Conservation (phyloP, 805 yeast species). For the Candida ponderosae region DNA sequence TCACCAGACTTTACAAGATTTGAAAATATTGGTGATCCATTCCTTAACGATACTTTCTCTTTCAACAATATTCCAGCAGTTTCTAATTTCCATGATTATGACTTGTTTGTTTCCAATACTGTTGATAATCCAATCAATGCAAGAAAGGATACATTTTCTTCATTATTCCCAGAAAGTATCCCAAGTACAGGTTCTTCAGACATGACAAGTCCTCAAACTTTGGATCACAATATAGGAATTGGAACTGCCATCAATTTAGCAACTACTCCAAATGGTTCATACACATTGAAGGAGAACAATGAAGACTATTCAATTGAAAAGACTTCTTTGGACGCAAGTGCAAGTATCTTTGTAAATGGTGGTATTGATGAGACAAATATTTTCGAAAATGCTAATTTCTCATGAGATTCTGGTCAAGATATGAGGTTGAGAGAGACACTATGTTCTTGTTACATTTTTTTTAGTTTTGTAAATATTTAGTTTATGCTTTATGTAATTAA, state of each 20-base stretch:
- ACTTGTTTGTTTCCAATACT: not conserved
- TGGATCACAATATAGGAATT: not conserved
- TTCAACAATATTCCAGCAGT: not conserved
- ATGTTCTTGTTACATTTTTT: not conserved
- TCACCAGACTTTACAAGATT: slow-evolving; percentile 15
- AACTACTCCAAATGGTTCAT: too few relatives aligned
- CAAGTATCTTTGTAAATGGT: too few relatives aligned
- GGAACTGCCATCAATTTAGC: not conserved
- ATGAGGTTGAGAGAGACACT: not conserved
- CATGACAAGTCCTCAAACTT: not conserved
- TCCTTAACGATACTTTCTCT: slow-evolving; percentile 4
- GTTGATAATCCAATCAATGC: too few relatives aligned
- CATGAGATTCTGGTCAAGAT: too few relatives aligned
- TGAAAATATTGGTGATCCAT: slow-evolving; percentile 17
- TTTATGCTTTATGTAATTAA: too few relatives aligned
- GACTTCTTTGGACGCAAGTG: not conserved
- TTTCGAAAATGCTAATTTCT: not conserved
- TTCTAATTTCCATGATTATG: slow-evolving; percentile 1
- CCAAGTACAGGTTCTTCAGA: not conserved
- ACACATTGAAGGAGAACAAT: too few relatives aligned
- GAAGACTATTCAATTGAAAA: too few relatives aligned
- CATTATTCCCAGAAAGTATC: not conserved
- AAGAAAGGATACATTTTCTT: not conserved
- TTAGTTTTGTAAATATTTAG: too few relatives aligned
- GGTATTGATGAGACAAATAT: not conserved